Base-by-base conservation (phyloP, 345 rosid species). In the Populus nigra region DNA sequence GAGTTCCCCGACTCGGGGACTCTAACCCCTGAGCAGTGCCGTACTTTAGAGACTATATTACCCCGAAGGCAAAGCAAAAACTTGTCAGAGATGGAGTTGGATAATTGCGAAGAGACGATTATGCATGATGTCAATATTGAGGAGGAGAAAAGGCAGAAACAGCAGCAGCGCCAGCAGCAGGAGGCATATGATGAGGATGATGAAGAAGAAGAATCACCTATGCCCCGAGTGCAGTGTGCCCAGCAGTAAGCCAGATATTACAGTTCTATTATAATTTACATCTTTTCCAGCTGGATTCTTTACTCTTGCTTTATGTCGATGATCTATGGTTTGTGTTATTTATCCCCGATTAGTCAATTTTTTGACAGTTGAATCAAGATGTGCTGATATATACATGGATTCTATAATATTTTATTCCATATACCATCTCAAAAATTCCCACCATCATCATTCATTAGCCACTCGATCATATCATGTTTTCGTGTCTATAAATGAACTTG, bases 21-120 rank as follows among this genome's bases (percentile, higher is more conserved):
- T 13, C 67, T 93, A 15, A 73, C 65, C 81, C 83, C 85, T 2
- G 94, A 90, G 15, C 94, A 91, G 76, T 84, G 89, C 83, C 83
- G 82, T 81, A 75, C 81, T 23, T 38, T 91, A 9, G 91, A 89
- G 83, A 68, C 88, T 59, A 75, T 86, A 49, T 87, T 93, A 7
- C 90, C 90, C 10, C 81, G 85, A 3, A 87, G 86, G 74, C 59
- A 86, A 7, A 84, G 89, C 13, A 81, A 68, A 3, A 89, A 87
- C 75, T 78, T 91, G 65, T 87, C 87, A 0, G 91, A 88, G 39
- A 90, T 88, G 93, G 96, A 93, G 78, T 79, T 91, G 69, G 96
- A 91, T 72, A 92, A 90, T 55, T 91, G 97, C 2, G 97, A 93
- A 69, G 97, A 91, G 83, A 90, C 97, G 2, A 91, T 89, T 0